These are phyloP conservation scores for Bifiguratus adelaidae DNA, from an alignment of 192 early-diverging fungal species.

Conservation along the genomic window DNA sequence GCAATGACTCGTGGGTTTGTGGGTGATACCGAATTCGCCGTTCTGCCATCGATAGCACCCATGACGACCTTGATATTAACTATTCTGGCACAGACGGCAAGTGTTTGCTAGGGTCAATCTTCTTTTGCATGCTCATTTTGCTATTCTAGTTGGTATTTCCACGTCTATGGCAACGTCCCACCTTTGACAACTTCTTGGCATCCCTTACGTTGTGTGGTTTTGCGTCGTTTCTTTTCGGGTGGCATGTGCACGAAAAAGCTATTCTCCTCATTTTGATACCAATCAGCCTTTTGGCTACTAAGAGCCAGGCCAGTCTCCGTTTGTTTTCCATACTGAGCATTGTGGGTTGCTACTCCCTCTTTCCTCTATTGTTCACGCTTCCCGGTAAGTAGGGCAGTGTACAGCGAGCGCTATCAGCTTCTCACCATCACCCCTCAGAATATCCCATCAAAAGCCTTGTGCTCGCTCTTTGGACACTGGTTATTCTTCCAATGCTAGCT, in stretches of 20 bases:
- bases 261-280: conserved; percentile 70
- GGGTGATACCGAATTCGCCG: conserved; percentile 74
- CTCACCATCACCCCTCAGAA: conserved; percentile 3
- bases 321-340: conserved; percentile 48
- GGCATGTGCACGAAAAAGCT: conserved; percentile 99
- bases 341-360: conserved; percentile 53
- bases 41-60: conserved; percentile 67
- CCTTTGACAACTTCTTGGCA: conserved; percentile 51
- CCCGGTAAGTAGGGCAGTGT: conserved; percentile 31
- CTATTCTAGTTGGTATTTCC: conserved; percentile 39
- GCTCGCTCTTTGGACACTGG: conserved; percentile 13
- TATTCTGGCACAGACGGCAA: conserved; percentile 54
- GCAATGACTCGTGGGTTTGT: conserved; percentile 85
- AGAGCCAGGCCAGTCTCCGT: conserved; percentile 34
- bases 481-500: conserved; percentile 8
- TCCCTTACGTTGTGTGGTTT: conserved; percentile 72
- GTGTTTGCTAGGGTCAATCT: conserved; percentile 4
- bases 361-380: conserved; percentile 56
- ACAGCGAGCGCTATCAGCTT: no score
- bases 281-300: conserved; percentile 35
- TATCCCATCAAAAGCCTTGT: conserved; percentile 21
- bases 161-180: conserved; percentile 43
- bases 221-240: conserved; percentile 87
- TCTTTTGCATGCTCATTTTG: no score
- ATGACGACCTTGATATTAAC: conserved; percentile 64